Percentiles rank a stretch among this genome's conserved stretches.
phyloP scores from a whole-genome alignment of 805 yeast species.

The Candida nanaspora region DNA sequence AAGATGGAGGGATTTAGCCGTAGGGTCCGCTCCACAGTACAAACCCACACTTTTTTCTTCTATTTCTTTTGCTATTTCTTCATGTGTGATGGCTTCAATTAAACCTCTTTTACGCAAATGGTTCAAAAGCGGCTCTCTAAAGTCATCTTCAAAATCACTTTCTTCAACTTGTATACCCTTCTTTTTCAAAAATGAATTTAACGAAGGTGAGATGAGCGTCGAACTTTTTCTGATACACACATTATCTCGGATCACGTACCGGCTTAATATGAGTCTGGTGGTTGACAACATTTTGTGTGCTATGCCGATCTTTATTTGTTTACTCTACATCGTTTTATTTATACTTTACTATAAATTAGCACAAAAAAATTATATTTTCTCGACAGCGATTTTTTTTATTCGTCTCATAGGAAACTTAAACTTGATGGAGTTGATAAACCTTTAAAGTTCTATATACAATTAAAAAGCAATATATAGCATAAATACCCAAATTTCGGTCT shows the following conservation, averaged over 20 bases:
- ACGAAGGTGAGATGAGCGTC: conserved; percentile 5
- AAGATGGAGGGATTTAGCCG: conserved; percentile 81
- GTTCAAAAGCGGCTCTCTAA: conserved; percentile 29
- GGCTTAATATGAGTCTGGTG: no score
- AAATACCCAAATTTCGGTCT: not conserved
- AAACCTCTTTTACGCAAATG: conserved; percentile 41
- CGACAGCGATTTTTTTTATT: no score
- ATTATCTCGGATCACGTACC: no score
- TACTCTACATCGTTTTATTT: no score
- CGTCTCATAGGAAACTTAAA: no score
- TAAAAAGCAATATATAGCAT: not conserved
- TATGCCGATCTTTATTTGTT: no score
- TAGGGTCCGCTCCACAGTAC: conserved; percentile 96
- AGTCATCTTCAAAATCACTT: conserved; percentile 22
- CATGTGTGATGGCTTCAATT: conserved; percentile 34
- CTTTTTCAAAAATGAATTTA: conserved; percentile 9
- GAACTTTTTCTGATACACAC: not conserved
- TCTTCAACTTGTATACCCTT: conserved; percentile 13
- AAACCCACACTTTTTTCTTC: conserved; percentile 39
- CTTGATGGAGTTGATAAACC: no score
- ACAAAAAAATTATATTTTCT: no score
- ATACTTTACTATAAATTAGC: no score
- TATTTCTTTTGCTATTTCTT: conserved; percentile 17
- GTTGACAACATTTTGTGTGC: no score
- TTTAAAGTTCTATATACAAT: no score